These are phyloP conservation scores for Astrocystis sublimbata DNA, from an alignment of 495 filamentous ascomycete species.

Conservation along the genomic window DNA sequence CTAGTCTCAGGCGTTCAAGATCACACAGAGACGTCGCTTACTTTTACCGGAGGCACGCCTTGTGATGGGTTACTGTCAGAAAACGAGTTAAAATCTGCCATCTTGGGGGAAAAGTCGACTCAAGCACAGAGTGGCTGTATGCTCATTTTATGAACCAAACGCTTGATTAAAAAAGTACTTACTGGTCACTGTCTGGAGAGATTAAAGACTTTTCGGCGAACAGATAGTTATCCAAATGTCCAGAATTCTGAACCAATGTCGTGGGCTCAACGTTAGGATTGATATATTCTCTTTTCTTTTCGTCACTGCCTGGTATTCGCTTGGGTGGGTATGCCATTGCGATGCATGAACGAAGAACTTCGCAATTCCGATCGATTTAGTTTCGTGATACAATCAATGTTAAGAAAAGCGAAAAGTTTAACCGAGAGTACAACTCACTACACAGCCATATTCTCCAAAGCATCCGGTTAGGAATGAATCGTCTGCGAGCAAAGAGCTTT, in stretches of 20 bases:
- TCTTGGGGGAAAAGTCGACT: too few species aligned
- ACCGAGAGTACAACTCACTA: slow-evolving; percentile 19
- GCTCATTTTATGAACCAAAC: too few species aligned
- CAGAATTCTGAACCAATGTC: slow-evolving; percentile 19
- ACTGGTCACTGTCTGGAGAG: slow-evolving; percentile 9
- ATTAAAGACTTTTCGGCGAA: slow-evolving; percentile 3
- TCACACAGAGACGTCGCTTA: too few species aligned
- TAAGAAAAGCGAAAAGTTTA: too few species aligned
- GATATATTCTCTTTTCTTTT: neutral
- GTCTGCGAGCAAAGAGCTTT: neutral
- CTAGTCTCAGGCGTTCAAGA: too few species aligned
- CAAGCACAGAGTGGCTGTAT: too few species aligned
- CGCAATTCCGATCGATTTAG: slow-evolving; percentile 1
- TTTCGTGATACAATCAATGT: too few species aligned
- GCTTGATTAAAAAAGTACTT: too few species aligned
- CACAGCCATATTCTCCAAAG: slow-evolving; percentile 26
- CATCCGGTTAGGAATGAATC: slow-evolving; percentile 8
- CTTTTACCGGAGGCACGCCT: too few species aligned
- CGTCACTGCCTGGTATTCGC: neutral
- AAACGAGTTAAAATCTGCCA: too few species aligned
- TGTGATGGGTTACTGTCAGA: too few species aligned
- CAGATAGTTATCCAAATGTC: slow-evolving; percentile 15
- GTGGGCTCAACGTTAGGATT: neutral
- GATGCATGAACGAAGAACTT: slow-evolving; percentile 21
- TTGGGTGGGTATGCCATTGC: slow-evolving; percentile 23